A percentile compares a stretch with the other conserved stretches of the same genome.
phyloP scores from a whole-genome alignment of 1,284 basidiomycete genomes.

The Microstroma glucosiphilum region DNA sequence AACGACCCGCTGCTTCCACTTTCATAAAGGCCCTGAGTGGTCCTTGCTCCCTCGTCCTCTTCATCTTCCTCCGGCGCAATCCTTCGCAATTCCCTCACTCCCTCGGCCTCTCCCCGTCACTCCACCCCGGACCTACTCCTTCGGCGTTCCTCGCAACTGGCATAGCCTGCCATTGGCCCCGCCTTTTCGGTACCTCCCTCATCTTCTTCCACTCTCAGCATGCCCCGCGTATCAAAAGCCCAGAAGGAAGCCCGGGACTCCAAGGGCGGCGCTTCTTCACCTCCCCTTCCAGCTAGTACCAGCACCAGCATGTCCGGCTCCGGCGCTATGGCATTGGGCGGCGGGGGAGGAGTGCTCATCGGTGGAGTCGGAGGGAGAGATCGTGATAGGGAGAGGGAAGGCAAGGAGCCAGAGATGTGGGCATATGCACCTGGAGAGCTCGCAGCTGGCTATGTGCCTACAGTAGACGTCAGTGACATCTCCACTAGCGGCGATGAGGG shows the following conservation, averaged over 20 bases:
- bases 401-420: no score
- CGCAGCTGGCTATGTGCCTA: neutral
- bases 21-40: no score
- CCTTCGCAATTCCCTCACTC: neutral
- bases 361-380: neutral
- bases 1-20: no score
- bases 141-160: no score
- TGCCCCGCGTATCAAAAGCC: slow-evolving; percentile 11
- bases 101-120: neutral
- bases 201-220: neutral
- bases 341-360: neutral
- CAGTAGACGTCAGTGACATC: neutral
- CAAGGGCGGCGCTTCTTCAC: slow-evolving; percentile 3
- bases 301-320: neutral
- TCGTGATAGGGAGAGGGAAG: neutral
- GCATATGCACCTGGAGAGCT: neutral
- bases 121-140: neutral
- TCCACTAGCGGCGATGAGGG: slow-evolving; percentile 6
- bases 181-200: neutral
- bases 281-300: neutral
- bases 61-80: neutral
- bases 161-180: no score
- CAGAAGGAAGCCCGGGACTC: slow-evolving; percentile 13
- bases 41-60: no score
- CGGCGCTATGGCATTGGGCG: neutral